Percentiles rank a stretch among this genome's conserved stretches.
phyloP scores from a whole-genome alignment of 768 basidiomycete species.

The Collybia mongolica region DNA sequence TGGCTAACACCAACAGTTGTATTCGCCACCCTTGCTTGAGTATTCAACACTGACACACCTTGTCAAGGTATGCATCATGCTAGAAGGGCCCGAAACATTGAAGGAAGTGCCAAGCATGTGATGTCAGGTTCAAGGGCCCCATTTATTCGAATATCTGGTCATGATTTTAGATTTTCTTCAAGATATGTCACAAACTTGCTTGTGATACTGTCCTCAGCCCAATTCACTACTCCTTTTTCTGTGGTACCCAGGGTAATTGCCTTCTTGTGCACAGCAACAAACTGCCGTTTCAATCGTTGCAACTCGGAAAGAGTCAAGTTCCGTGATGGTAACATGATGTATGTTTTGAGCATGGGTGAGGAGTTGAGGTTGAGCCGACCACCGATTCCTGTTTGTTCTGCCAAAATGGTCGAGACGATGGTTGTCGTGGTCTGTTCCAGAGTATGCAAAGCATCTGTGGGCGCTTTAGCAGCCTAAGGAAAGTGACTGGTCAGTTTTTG shows the following conservation, averaged over 20 bases:
- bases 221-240: slow-evolving; percentile 75
- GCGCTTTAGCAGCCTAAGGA: slow-evolving; percentile 72
- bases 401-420: slow-evolving; percentile 71
- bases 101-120: background rate
- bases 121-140: too few relatives aligned
- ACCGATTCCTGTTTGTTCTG: slow-evolving; percentile 56
- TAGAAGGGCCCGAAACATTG: slow-evolving; percentile 27
- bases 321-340: slow-evolving; percentile 65
- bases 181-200: slow-evolving; percentile 69
- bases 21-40: too few relatives aligned
- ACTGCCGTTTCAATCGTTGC: slow-evolving; percentile 89
- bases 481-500: background rate
- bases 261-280: slow-evolving; percentile 86
- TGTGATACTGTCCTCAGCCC: slow-evolving; percentile 72
- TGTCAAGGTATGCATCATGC: slow-evolving; percentile 33
- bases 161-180: slow-evolving; percentile 62
- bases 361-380: slow-evolving; percentile 47
- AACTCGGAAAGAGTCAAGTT: slow-evolving; percentile 82
- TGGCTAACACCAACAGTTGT: too few relatives aligned
- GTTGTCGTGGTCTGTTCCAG: slow-evolving; percentile 77
- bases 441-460: slow-evolving; percentile 81
- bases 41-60: too few relatives aligned
- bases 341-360: slow-evolving; percentile 38
- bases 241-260: slow-evolving; percentile 82
- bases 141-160: slow-evolving; percentile 6